Evolutionary conservation across 2,329 filamentous ascomycete species (phyloP).

Genomic region (Fusarium acutatum): DNA sequence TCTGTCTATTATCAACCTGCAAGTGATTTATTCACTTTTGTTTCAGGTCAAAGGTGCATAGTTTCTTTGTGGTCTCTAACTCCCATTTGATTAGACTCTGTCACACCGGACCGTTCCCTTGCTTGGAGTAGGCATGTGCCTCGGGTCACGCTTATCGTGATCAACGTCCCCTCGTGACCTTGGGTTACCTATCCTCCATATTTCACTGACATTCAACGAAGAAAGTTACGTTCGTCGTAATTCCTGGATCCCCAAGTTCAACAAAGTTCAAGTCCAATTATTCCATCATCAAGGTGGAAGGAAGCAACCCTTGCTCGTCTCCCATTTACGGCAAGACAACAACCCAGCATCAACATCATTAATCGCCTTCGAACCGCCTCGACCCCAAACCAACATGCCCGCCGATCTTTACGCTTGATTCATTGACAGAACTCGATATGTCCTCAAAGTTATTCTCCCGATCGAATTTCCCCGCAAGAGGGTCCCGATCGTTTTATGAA

Average conservation of each 20-base stretch:
- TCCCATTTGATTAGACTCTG: background rate
- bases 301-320: background rate
- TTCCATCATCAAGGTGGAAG: background rate
- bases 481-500: constrained; percentile 59
- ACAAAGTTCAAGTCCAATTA: background rate
- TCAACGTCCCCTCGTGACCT: constrained; percentile 35
- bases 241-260: background rate
- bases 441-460: constrained; percentile 59
- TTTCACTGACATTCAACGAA: background rate
- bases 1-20: constrained; percentile 7
- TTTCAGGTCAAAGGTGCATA: background rate
- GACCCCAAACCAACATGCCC: constrained; percentile 28
- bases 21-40: background rate
- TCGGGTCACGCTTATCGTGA: constrained; percentile 38
- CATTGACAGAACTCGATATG: constrained; percentile 46
- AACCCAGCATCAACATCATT: background rate
- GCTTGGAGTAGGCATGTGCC: constrained; percentile 30
- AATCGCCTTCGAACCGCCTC: background rate
- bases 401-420: constrained; percentile 6
- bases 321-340: background rate
- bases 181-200: background rate
- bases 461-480: constrained; percentile 43
- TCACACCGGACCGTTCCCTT: background rate
- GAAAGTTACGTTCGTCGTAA: background rate
- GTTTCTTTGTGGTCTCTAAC: background rate